Evolutionary conservation across 2,329 filamentous ascomycete genomes (phyloP).

Genomic region (Aspergillus persii): DNA sequence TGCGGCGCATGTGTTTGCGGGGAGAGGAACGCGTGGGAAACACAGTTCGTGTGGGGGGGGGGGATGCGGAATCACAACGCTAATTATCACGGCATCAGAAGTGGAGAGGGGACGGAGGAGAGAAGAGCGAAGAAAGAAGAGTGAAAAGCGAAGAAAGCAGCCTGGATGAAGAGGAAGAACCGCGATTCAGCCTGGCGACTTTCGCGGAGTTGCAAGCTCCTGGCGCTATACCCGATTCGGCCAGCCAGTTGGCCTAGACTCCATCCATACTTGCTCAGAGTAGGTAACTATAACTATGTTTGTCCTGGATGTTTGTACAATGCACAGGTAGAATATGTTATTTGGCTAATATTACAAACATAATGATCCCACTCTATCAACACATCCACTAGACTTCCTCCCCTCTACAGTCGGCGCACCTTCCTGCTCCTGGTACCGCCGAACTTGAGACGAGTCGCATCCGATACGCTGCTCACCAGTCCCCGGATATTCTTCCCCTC

Average conservation of each 20-base stretch:
- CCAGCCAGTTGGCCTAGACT: constrained; percentile 5
- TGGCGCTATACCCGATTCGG: constrained; percentile 32
- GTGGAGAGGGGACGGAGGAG: neutral
- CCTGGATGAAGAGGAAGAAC: neutral
- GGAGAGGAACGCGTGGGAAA: constrained; percentile 6
- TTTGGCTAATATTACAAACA: constrained; percentile 16
- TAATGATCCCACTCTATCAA: constrained; percentile 16
- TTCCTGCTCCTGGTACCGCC: constrained; percentile 85
- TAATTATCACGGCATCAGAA: neutral
- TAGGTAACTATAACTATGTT: no score
- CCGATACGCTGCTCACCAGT: constrained; percentile 76
- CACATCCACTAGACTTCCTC: neutral
- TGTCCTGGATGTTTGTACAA: no score
- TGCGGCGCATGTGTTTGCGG: constrained; percentile 29
- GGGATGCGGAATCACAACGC: neutral
- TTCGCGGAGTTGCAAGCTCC: constrained; percentile 26
- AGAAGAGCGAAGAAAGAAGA: neutral
- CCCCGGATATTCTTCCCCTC: constrained; percentile 75
- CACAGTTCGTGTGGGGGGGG: neutral
- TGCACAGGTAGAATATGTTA: no score
- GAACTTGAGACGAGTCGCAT: constrained; percentile 90
- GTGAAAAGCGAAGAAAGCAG: neutral
- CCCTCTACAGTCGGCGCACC: constrained; percentile 66
- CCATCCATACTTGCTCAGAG: no score
- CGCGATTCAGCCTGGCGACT: constrained; percentile 17